phyloP scores from a whole-genome alignment of 352 stramenopile genomes.

The Pythium sukuiense region DNA sequence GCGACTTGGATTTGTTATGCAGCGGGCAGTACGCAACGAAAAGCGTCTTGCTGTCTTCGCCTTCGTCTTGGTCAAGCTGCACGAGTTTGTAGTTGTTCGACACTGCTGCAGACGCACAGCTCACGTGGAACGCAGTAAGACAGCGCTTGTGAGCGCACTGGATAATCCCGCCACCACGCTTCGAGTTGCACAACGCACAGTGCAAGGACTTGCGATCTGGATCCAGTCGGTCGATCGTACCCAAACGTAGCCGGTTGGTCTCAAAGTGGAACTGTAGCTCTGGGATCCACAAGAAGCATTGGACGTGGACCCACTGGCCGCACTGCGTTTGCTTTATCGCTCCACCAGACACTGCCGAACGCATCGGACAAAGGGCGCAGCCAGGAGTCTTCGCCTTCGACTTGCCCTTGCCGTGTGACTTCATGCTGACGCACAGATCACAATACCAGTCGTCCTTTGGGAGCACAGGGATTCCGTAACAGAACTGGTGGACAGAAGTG shows the following conservation, averaged over 20 bases:
- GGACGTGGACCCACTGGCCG: slow-evolving; percentile 76
- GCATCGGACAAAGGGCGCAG: slow-evolving; percentile 73
- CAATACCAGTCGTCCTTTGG: slow-evolving; percentile 86
- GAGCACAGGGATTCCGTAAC: slow-evolving; percentile 75
- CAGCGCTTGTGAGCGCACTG: slow-evolving; percentile 79
- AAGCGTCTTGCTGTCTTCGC: slow-evolving; percentile 36
- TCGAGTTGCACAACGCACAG: slow-evolving; percentile 74
- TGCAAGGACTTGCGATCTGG: slow-evolving; percentile 58
- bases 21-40: slow-evolving; percentile 73
- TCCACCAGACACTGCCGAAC: slow-evolving; percentile 6
- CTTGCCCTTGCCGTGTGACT: not conserved
- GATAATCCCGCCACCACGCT: slow-evolving; percentile 57
- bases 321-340: slow-evolving; percentile 66
- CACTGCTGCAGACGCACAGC: slow-evolving; percentile 56
- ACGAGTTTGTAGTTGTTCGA: slow-evolving; percentile 58
- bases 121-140: slow-evolving; percentile 78
- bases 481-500: slow-evolving; percentile 87
- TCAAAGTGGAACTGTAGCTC: slow-evolving; percentile 57
- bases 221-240: slow-evolving; percentile 49
- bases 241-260: slow-evolving; percentile 40
- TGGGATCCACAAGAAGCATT: slow-evolving; percentile 87
- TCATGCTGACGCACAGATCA: slow-evolving; percentile 38
- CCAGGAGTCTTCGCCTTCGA: slow-evolving; percentile 13
- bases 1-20: slow-evolving; percentile 42
- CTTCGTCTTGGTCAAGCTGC: slow-evolving; percentile 45